Evolutionary conservation across 2,329 filamentous ascomycete genomes (phyloP), one percentile per base, ranked within the genome.

Genomic region (Alternaria longipes): DNA sequence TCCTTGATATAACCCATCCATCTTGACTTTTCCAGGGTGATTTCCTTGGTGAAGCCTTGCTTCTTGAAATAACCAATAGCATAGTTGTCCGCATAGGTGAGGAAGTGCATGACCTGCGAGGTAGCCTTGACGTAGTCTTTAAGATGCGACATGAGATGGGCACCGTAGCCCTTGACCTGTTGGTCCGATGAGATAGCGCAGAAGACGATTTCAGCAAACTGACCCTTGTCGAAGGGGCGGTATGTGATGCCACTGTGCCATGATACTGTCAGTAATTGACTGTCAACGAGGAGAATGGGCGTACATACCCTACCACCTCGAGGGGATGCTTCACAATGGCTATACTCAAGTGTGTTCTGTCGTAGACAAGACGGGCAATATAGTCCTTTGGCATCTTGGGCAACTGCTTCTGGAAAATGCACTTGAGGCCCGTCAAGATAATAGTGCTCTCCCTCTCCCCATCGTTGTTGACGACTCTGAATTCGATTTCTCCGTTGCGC

Each of bases 1-100:
- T 99, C 95, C 78, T 99, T 99, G 83, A 99, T 99, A 74, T 98
- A 99, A 3, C 95, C 95, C 95, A 98, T 98, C 95, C 95, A 99
- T 4, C 93, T 90, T 3, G 90, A 89, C 72, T 90, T 91, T 60
- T 95, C 91, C 1, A 99, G 87, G 0, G 94, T 97, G 66, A 99
- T 98, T 72, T 99, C 94, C 78, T 99, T 99, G 2, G 95, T 98
- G 75, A 99, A 99, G 0, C 95, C 95, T 78, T 99, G 95, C 78
- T 99, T 99, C 80, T 98, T 97, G 81, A 99, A 99, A 79, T 98
- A 99, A 11, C 95, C 95, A 67, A 97, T 99, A 40, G 95, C 95
- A 75, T 98, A 98, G 79, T 99, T 99, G 79, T 99, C 95, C 66
- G 95, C 95, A 74, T 99, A 99, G 1, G 95, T 99, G 3, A 99